Evolutionary conservation across 2,329 filamentous ascomycete species (phyloP), one percentile per base, ranked within the genome.

Genomic region (Colletotrichum simmondsii): DNA sequence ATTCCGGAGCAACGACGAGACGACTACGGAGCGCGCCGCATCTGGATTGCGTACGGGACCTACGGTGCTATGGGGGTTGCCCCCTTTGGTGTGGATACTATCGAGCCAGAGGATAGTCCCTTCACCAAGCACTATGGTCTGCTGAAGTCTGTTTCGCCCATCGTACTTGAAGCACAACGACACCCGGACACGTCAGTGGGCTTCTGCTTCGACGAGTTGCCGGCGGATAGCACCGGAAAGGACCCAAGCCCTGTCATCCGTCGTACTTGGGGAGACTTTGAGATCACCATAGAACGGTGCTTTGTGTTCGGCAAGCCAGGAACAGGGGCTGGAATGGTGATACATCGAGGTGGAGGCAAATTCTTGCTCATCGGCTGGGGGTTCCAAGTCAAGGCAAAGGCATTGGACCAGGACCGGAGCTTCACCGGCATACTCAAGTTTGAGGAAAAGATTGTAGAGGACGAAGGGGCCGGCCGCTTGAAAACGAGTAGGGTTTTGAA

Each of bases 1-100:
- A 87, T 88, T 42, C 87, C 87, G 0, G 87, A 88, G 77, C 87
- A 88, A 74, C 79, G 86, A 16, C 81, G 87, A 10, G 86, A 88
- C 64, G 85, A 85, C 35, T 79, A 83, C 24, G 85, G 85, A 5
- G 80, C 83, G 0, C 77, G 84, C 12, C 76, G 85, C 4, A 76
- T 86, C 1, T 87, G 84, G 83, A 63, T 80, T 0, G 82, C 85
- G 0, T 82, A 82, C 12, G 84, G 82, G 0, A 81, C 82, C 0
- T 82, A 85, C 60, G 78, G 78, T 11, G 80, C 80, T 3, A 74
- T 86, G 0, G 84, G 84, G 0, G 76, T 78, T 0, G 78, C 78
- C 1, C 84, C 85, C 0, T 86, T 86, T 59, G 81, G 81, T 3
- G 81, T 83, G 7, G 81, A 83, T 24, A 54, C 52, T 5, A 49